phyloP scores from a whole-genome alignment of 371 early-diverging fungal species.

The Mortierella sp. region DNA sequence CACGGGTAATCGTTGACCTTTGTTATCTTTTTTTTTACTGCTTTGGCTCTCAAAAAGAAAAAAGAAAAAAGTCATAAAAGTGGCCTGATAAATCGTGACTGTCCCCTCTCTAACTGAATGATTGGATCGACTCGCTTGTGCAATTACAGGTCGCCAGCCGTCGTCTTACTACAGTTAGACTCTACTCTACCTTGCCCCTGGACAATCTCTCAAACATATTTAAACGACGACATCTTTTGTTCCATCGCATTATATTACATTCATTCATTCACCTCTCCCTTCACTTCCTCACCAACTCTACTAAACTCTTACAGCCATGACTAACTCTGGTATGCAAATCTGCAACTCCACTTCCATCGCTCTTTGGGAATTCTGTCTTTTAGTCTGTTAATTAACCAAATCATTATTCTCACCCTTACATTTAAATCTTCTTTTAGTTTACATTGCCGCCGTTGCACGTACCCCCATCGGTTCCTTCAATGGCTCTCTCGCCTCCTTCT shows the following conservation, averaged over 20 bases:
- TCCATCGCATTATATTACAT: not conserved
- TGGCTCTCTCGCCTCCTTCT: conserved; percentile 88
- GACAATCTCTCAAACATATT: too few species aligned
- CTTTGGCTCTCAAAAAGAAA: too few species aligned
- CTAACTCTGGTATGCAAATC: not conserved
- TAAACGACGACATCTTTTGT: not conserved
- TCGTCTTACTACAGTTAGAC: too few species aligned
- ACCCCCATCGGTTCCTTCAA: conserved; percentile 97
- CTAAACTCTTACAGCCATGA: not conserved
- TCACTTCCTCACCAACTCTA: not conserved
- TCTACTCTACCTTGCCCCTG: not conserved
- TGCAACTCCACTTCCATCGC: not conserved
- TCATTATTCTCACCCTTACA: not conserved
- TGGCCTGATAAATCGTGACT: not conserved
- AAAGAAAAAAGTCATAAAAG: not conserved
- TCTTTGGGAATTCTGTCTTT: not conserved
- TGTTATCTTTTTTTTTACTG: not conserved
- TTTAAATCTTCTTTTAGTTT: conserved; percentile 63
- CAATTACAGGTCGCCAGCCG: too few species aligned
- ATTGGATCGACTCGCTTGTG: too few species aligned
- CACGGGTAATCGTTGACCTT: not conserved
- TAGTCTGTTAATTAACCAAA: not conserved
- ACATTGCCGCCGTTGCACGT: conserved; percentile 89
- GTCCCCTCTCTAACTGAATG: not conserved
- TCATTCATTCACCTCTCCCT: not conserved